Evolutionary conservation across 2,329 filamentous ascomycete genomes (phyloP).

Genomic region (Sphaerulina vaccinii): DNA sequence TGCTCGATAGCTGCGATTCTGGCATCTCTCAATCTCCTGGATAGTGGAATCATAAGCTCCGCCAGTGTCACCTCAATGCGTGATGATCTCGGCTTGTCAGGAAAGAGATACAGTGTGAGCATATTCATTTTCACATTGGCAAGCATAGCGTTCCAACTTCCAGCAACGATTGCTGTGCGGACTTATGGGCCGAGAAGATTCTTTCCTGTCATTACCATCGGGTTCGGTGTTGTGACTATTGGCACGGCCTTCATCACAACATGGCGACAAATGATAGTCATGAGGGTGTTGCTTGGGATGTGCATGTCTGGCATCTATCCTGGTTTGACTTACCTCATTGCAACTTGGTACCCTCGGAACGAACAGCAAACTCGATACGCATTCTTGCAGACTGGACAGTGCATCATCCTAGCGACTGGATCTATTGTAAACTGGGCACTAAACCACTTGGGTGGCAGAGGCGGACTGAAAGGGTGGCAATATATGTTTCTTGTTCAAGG

Average conservation of each 20-base stretch:
- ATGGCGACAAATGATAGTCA: slow-evolving; percentile 68
- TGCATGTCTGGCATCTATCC: slow-evolving; percentile 58
- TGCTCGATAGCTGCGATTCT: slow-evolving; percentile 71
- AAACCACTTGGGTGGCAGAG: slow-evolving; percentile 60
- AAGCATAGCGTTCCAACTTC: slow-evolving; percentile 66
- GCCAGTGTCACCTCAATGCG: slow-evolving; percentile 70
- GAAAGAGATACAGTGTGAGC: slow-evolving; percentile 65
- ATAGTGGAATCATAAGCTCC: slow-evolving; percentile 67
- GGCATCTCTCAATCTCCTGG: slow-evolving; percentile 67
- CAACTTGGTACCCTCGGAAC: slow-evolving; percentile 60
- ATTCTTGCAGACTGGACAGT: slow-evolving; percentile 63
- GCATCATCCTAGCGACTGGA: slow-evolving; percentile 64
- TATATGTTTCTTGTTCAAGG: slow-evolving; percentile 71
- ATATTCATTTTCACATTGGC: slow-evolving; percentile 73
- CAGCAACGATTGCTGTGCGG: slow-evolving; percentile 65
- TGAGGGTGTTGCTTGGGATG: slow-evolving; percentile 65
- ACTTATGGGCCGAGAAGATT: slow-evolving; percentile 63
- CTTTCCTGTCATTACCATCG: slow-evolving; percentile 60
- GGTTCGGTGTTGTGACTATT: slow-evolving; percentile 65
- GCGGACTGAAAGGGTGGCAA: slow-evolving; percentile 61
- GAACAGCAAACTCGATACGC: slow-evolving; percentile 67
- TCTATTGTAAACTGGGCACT: slow-evolving; percentile 67
- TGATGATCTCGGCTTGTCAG: slow-evolving; percentile 61
- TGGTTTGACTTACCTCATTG: slow-evolving; percentile 53
- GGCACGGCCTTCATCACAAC: slow-evolving; percentile 66